phyloP scores from a whole-genome alignment of 257 asterid species.

The Scutellaria galericulata region DNA sequence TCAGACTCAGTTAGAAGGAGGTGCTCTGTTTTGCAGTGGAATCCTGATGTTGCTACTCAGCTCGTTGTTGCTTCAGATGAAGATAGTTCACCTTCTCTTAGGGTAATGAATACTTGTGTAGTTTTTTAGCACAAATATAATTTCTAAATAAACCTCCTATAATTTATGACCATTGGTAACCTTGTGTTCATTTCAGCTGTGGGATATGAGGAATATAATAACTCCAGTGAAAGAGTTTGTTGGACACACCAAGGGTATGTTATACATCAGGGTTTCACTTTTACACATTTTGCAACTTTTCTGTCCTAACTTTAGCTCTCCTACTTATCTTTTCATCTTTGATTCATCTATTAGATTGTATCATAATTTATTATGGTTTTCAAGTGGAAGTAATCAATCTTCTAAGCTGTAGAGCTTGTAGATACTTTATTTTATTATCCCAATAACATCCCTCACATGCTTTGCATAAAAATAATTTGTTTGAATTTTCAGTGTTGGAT shows the following conservation, averaged over 20 bases:
- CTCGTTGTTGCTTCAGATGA: constrained; percentile 97
- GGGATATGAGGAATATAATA: constrained; percentile 95
- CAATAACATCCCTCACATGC: neutral
- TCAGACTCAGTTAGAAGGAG: constrained; percentile 82
- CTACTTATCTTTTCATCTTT: constrained; percentile 18
- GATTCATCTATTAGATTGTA: constrained; percentile 17
- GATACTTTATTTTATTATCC: constrained; percentile 6
- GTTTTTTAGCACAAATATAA: constrained; percentile 11
- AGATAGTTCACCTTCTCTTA: constrained; percentile 84
- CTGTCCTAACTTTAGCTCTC: constrained; percentile 18
- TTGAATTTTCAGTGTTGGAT: too few relatives aligned
- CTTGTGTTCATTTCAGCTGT: constrained; percentile 60
- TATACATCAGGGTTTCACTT: constrained; percentile 25
- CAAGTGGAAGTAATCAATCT: constrained; percentile 9
- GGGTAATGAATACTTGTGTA: constrained; percentile 53
- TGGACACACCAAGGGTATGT: constrained; percentile 93
- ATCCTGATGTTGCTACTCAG: constrained; percentile 91
- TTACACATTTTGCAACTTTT: neutral
- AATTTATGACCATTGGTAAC: constrained; percentile 30
- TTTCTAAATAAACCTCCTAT: constrained; percentile 21
- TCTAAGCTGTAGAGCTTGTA: constrained; percentile 5
- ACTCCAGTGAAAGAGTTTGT: constrained; percentile 90
- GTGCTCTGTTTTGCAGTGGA: constrained; percentile 98
- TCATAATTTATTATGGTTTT: constrained; percentile 19
- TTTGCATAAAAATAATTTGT: too few relatives aligned